phyloP scores from a whole-genome alignment of 1,284 basidiomycete species.

The Kwoniella shivajii region DNA sequence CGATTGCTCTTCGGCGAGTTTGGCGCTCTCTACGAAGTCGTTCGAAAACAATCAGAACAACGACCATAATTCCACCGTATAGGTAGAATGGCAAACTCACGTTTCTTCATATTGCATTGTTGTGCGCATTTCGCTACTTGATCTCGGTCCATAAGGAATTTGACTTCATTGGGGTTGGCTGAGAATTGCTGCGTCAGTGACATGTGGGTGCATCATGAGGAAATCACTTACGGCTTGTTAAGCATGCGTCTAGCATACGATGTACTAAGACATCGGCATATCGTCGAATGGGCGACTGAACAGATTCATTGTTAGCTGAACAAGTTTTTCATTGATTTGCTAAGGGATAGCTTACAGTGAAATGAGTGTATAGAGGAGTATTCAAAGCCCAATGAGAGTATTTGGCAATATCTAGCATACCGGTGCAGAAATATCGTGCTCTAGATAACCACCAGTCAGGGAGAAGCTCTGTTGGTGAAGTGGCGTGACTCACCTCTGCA shows the following conservation, averaged over 20 bases:
- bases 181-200: neutral
- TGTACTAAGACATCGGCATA: conserved; percentile 91
- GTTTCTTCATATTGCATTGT: conserved; percentile 86
- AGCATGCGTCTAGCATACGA: conserved; percentile 92
- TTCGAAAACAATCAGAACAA: too few relatives aligned
- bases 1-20: conserved; percentile 93
- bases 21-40: conserved; percentile 60
- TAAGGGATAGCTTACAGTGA: conserved; percentile 61
- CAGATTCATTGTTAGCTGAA: conserved; percentile 6
- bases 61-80: too few relatives aligned
- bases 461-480: conserved; percentile 55
- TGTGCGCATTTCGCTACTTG: conserved; percentile 96
- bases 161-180: conserved; percentile 62
- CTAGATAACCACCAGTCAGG: too few relatives aligned
- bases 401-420: conserved; percentile 98
- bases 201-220: neutral
- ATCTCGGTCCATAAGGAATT: conserved; percentile 96
- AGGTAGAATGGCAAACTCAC: too few relatives aligned
- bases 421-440: conserved; percentile 98
- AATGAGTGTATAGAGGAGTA: conserved; percentile 93
- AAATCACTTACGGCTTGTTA: conserved; percentile 61
- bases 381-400: conserved; percentile 93
- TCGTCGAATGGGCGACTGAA: conserved; percentile 76
- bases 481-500: conserved; percentile 55
- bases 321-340: conserved; percentile 2